Evolutionary conservation across 148 eudicot species (phyloP), one percentile per base, ranked within the genome.

Genomic region (Salicornia ramosissima): DNA sequence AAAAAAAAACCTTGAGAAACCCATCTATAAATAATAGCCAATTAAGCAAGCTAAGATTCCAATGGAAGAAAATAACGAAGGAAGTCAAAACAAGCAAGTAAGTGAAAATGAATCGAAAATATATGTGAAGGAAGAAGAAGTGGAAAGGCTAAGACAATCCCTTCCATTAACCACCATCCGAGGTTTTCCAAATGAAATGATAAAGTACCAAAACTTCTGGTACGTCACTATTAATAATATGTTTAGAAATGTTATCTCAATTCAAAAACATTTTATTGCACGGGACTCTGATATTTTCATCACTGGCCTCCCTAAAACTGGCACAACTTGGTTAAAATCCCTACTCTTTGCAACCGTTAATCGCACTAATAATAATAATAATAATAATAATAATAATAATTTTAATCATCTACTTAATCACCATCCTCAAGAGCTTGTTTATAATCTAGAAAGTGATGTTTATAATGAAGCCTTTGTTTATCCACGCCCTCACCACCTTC

Each of bases 361-460:
- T 2, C 75, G 68, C 22, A 1, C 3, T 11, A 36, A 34, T 29
- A 18, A 59, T 56, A n/a, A 18, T 1, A 0, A 19, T 26, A 1
- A 47, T 22, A 4, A 42, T 11, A 28, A 34, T 29, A 18, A 59
- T 56, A n/a, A 18, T 1, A 0, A 19, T 26, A 1, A 47, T 22
- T 2, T 26, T 11, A 28, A 6, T 34, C 75, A 68, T 62, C 11
- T 71, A 15, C 28, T 62, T 25, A 49, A 59, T 1, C 19, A 33
- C 26, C 63, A 71, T 29, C 75, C 75, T 5, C 75, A 62, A 19
- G 68, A 46, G 10, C 58, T 71, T 22, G 67, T 71, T 6, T 64
- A 50, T 28, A 31, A n/a, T 14, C 54, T 49, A 3, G 68, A 71
- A 21, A 12, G 9, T 16, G 29, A 60, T 12, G 15, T 56, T 5